phyloP scores from a whole-genome alignment of 2,329 filamentous ascomycete genomes.

The Penicillium sp. region DNA sequence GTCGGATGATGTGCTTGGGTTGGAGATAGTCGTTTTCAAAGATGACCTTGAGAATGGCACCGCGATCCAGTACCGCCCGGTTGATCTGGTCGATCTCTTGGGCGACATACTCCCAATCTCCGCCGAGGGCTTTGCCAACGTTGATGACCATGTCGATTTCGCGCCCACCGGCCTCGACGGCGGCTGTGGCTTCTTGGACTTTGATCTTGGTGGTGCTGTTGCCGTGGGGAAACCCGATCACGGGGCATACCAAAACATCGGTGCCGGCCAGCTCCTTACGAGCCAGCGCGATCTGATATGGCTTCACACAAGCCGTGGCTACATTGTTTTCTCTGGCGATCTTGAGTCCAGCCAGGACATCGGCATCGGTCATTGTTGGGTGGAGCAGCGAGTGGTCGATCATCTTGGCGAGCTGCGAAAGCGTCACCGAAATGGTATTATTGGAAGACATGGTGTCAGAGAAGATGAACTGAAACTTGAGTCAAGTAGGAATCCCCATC shows the following conservation, averaged over 20 bases:
- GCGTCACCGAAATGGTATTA: constrained; percentile 35
- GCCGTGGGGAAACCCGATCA: constrained; percentile 64
- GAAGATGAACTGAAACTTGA: not conserved
- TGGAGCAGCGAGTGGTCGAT: constrained; percentile 66
- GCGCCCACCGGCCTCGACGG: constrained; percentile 50
- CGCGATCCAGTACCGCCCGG: constrained; percentile 46
- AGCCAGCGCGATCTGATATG: constrained; percentile 57
- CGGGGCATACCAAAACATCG: constrained; percentile 57
- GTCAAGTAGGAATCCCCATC: not conserved
- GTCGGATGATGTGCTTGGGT: constrained; percentile 52
- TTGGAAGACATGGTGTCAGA: not conserved
- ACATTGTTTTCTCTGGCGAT: constrained; percentile 53
- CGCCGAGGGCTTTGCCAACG: constrained; percentile 59
- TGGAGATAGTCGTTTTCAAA: constrained; percentile 63
- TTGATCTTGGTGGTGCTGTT: constrained; percentile 59
- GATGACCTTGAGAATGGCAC: constrained; percentile 60
- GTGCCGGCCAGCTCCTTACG: constrained; percentile 51
- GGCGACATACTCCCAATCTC: constrained; percentile 60
- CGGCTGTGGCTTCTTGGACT: constrained; percentile 54
- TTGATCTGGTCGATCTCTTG: constrained; percentile 57
- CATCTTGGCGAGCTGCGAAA: constrained; percentile 36
- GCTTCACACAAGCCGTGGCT: constrained; percentile 61
- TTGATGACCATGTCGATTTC: constrained; percentile 65
- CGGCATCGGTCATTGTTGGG: constrained; percentile 61
- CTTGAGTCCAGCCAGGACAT: constrained; percentile 53